phyloP scores from a whole-genome alignment of 2,329 filamentous ascomycete species.

The Hypoxylon sp. region DNA sequence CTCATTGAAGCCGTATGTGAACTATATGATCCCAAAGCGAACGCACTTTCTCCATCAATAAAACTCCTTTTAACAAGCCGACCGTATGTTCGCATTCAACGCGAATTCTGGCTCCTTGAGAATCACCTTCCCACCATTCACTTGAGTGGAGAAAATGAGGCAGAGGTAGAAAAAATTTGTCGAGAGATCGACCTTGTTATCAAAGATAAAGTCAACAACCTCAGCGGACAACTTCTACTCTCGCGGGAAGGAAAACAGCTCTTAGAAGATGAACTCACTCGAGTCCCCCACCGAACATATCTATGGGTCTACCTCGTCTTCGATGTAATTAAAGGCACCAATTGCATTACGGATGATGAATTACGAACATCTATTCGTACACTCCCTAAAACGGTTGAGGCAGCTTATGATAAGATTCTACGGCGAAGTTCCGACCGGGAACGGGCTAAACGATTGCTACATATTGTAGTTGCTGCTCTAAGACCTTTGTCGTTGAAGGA shows the following conservation, averaged over 20 bases:
- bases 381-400: conserved; percentile 46
- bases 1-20: conserved; percentile 1
- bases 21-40: neutral
- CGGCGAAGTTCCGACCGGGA: conserved; percentile 47
- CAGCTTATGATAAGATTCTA: conserved; percentile 57
- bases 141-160: conserved; percentile 49
- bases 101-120: conserved; percentile 45
- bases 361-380: conserved; percentile 35
- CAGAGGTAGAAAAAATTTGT: conserved; percentile 51
- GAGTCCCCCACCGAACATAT: conserved; percentile 44
- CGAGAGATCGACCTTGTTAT: conserved; percentile 55
- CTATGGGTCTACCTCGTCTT: conserved; percentile 49
- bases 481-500: conserved; percentile 55
- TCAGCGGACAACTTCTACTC: neutral
- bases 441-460: conserved; percentile 53
- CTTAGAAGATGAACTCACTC: conserved; percentile 1
- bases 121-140: conserved; percentile 50
- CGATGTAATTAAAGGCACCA: conserved; percentile 27
- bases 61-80: conserved; percentile 60
- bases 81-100: conserved; percentile 52
- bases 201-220: conserved; percentile 37
- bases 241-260: neutral
- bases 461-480: conserved; percentile 55
- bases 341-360: neutral
- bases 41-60: conserved; percentile 32